A percentile compares a stretch with the other conserved stretches of the same genome.
These are phyloP conservation scores for Dimargaris verticillata DNA, from an alignment of 192 early-diverging fungal genomes.

Conservation along the genomic window DNA sequence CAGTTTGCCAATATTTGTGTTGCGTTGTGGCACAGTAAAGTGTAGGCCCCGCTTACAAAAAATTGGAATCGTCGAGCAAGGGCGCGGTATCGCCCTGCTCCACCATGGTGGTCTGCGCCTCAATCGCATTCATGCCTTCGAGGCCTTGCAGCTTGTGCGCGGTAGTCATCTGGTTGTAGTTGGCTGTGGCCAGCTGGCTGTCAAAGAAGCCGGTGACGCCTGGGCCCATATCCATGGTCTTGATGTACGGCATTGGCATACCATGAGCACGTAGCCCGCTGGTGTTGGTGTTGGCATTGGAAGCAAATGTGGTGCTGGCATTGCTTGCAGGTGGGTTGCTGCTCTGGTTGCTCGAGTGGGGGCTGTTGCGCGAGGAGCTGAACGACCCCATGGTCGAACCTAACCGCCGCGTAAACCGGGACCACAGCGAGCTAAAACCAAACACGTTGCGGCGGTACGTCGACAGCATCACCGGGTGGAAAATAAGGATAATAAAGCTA, in stretches of 20 bases:
- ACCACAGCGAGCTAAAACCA: background rate
- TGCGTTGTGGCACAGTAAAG: no score
- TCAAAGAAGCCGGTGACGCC: background rate
- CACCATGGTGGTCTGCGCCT: no score
- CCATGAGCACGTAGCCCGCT: no score
- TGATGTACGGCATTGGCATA: background rate
- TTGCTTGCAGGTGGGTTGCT: background rate
- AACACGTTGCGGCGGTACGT: background rate
- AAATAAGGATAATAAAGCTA: background rate
- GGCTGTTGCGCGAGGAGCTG: background rate
- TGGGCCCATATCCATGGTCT: background rate
- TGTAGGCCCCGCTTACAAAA: no score
- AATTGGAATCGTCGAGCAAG: no score
- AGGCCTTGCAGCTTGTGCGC: background rate
- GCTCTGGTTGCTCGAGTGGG: background rate
- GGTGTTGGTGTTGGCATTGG: no score
- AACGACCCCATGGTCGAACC: background rate
- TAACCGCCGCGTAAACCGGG: background rate
- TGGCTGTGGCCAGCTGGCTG: no score
- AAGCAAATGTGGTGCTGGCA: background rate
- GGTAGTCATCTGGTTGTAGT: no score
- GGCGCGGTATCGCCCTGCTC: no score
- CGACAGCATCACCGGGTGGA: conserved; percentile 6
- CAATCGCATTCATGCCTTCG: background rate
- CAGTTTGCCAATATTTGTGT: no score